Evolutionary conservation across 495 filamentous ascomycete species (phyloP), one percentile per base, ranked within the genome.

Genomic region (Aspergillus kassunensis): DNA sequence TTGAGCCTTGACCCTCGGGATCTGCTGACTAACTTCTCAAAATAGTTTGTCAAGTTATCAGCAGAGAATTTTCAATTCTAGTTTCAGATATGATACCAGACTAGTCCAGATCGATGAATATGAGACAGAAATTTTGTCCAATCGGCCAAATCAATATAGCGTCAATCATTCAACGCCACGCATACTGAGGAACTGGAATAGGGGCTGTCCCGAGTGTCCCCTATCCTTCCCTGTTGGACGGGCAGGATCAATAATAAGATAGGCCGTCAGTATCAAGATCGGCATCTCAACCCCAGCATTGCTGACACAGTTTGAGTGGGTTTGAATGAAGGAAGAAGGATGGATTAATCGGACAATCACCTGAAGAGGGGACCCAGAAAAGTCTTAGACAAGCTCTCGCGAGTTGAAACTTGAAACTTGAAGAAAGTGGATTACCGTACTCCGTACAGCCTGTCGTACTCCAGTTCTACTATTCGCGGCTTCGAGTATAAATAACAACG

Each of bases 91-190:
- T 46, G 30, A 34, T 46, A 46, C 29, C 29, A 33, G 25, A 33
- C 44, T 46, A 46, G 18, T 13, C 29, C 27, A 21, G 19, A 46
- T 46, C 18, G 44, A 46, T 24, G 53, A 55, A 55, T 50, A 41
- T 55, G 53, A 55, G 47, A 51, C 53, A 43, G 23, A 27, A 18
- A 9, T 10, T 23, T 10, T 25, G 41, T 23, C 53, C 46, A 56
- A 36, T 43, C 48, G 49, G 31, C 43, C 49, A 31, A 44, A 33
- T 27, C 56, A 52, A 51, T 53, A 41, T 49, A 43, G 48, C 54
- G 57, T 40, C 57, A 60, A 60, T 60, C 53, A 56, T 56, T 41
- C 53, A 51, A 43, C 57, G 57, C 57, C 57, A 60, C 57, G 19
- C 35, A 51, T 30, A 36, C 11, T 27, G 27, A 34, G 19, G 44